phyloP scores from a whole-genome alignment of 306 rosid species.

The Cucumis hystrix region DNA sequence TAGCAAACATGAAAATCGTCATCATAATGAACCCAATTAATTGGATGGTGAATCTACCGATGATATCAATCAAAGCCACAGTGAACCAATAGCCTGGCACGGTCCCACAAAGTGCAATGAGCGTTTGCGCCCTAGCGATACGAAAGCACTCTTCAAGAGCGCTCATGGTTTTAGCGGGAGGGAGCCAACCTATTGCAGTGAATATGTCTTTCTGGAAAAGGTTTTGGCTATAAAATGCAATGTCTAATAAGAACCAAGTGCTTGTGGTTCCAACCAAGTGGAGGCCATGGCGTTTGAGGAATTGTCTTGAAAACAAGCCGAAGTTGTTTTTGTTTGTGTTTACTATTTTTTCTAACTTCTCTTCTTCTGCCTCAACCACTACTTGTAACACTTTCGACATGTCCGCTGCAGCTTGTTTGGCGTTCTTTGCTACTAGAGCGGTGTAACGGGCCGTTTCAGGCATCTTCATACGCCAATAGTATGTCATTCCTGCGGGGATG shows the following conservation, averaged over 20 bases:
- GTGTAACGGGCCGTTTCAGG: constrained; percentile 89
- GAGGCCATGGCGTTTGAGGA: constrained; percentile 49
- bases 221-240: constrained; percentile 80
- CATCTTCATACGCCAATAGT: constrained; percentile 97
- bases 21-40: constrained; percentile 84
- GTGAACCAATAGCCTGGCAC: constrained; percentile 96
- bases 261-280: constrained; percentile 63
- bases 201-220: constrained; percentile 89
- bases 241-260: constrained; percentile 77
- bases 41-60: constrained; percentile 77
- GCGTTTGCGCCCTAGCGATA: constrained; percentile 74
- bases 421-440: constrained; percentile 60
- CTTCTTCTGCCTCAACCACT: constrained; percentile 41
- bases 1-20: constrained; percentile 86
- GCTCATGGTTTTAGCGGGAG: constrained; percentile 43
- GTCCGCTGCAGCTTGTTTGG: constrained; percentile 55
- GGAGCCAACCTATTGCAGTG: constrained; percentile 70
- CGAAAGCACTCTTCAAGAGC: constrained; percentile 56
- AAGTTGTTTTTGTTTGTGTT: constrained; percentile 10
- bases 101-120: constrained; percentile 70
- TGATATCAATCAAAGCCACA: constrained; percentile 38
- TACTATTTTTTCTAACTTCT: constrained; percentile 5
- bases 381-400: constrained; percentile 80
- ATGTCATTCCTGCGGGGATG: constrained; percentile 54
- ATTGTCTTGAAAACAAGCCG: constrained; percentile 50